phyloP scores from a whole-genome alignment of 345 rosid species.

The Firmiana major region DNA sequence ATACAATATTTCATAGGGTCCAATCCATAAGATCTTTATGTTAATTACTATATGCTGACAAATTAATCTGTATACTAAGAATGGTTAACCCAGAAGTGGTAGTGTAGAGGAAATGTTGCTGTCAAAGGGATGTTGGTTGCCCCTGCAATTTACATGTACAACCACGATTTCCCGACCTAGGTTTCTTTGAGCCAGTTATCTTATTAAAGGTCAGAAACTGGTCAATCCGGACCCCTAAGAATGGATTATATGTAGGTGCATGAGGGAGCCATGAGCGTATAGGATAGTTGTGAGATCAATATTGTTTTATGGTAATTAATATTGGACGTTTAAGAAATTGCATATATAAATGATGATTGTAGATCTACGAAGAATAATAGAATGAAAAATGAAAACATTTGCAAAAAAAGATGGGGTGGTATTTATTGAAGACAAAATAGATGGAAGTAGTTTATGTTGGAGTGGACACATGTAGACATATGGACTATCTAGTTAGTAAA shows the following conservation, averaged over 20 bases:
- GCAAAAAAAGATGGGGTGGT: no score
- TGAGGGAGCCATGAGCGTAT: neutral
- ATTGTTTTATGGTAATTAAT: no score
- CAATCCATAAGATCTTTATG: neutral
- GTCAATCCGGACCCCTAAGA: neutral
- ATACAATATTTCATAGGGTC: neutral
- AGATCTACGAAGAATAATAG: no score
- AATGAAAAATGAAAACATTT: no score
- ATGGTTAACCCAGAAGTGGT: neutral
- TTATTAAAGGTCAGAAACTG: neutral
- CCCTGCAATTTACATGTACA: neutral
- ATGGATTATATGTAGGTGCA: neutral
- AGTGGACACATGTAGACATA: no score
- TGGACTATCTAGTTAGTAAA: no score
- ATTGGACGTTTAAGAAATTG: no score
- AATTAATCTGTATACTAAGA: neutral
- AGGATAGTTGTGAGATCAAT: no score
- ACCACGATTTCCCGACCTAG: neutral
- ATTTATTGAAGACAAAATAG: no score
- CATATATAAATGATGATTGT: no score
- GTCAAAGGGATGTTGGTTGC: neutral
- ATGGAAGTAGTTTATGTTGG: no score
- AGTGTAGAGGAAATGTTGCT: neutral
- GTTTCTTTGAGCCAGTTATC: neutral
- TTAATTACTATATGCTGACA: neutral